These are phyloP conservation scores for Diaporthe caulivora DNA, from an alignment of 2,329 filamentous ascomycete genomes.

Conservation along the genomic window DNA sequence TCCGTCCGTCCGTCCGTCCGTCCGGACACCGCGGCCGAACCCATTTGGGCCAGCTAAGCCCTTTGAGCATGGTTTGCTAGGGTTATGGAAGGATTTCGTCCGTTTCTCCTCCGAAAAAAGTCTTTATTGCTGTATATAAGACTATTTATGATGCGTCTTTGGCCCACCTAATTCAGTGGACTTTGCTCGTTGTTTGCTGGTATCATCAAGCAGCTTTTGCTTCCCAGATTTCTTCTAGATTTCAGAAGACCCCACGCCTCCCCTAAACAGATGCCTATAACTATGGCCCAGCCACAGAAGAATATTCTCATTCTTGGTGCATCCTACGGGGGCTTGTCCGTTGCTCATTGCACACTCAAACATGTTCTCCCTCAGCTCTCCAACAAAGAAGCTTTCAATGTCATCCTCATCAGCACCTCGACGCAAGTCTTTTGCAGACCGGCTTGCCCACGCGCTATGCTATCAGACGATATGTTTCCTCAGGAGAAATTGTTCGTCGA, in stretches of 20 bases:
- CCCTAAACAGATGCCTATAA: neutral
- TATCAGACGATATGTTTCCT: conserved; percentile 57
- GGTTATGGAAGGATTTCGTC: neutral
- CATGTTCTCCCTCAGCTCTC: conserved; percentile 60
- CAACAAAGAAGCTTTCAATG: conserved; percentile 51
- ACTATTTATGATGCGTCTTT: neutral
- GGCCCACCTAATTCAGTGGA: neutral
- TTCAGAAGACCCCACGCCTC: neutral
- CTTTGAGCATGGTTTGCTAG: neutral
- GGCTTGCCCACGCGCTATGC: conserved; percentile 59
- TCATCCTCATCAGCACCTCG: conserved; percentile 58
- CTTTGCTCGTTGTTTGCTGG: neutral
- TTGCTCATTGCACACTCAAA: conserved; percentile 66
- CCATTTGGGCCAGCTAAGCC: neutral
- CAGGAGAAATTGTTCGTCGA: conserved; percentile 59
- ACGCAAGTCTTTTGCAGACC: conserved; percentile 56
- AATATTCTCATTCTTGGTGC: conserved; percentile 66
- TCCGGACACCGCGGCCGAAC: neutral
- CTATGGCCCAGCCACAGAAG: conserved; percentile 39
- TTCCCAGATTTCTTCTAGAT: no score
- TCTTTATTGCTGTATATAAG: neutral
- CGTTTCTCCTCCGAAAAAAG: conserved; percentile 5
- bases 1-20: conserved; percentile 16
- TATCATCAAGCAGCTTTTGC: neutral
- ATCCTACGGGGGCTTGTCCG: conserved; percentile 64